Percentiles rank a stretch among this genome's conserved stretches.
These are phyloP conservation scores for Mortierella sp. DNA, from an alignment of 371 early-diverging fungal species.

Conservation along the genomic window DNA sequence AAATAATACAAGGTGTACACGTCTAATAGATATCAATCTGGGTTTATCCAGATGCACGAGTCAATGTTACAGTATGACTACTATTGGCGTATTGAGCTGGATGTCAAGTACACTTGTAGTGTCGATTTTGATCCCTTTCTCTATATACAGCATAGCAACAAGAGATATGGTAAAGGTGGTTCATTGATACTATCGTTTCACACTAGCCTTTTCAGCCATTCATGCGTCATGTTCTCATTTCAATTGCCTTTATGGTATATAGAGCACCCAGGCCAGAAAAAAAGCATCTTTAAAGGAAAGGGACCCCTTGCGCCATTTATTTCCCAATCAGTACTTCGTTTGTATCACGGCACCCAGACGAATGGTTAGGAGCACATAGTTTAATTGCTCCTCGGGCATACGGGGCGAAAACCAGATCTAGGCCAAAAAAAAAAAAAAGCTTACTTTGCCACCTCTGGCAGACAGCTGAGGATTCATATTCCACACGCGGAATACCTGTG, in stretches of 20 bases:
- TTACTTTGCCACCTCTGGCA: no score
- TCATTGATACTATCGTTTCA: not conserved
- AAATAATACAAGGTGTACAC: not conserved
- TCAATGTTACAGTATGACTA: conserved; percentile 85
- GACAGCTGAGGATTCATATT: no score
- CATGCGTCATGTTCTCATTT: not conserved
- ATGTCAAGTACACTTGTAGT: conserved; percentile 87
- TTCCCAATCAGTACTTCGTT: no score
- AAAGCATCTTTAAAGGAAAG: not conserved
- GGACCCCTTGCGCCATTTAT: not conserved
- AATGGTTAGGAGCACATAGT: no score
- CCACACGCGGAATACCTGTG: no score
- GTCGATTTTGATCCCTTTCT: conserved; percentile 93
- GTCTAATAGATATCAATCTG: conserved; percentile 79
- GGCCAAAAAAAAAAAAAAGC: no score
- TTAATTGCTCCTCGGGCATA: no score
- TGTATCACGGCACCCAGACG: no score
- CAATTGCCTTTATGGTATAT: conserved; percentile 64
- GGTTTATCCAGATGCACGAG: conserved; percentile 90
- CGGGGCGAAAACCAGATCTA: no score
- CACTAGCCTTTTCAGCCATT: not conserved
- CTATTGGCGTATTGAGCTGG: conserved; percentile 98
- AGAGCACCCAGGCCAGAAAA: no score
- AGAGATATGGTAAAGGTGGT: conserved; percentile 78
- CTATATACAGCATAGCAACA: conserved; percentile 85